Percentiles rank a stretch among this genome's conserved stretches.
phyloP scores from a whole-genome alignment of 164 flowering plant species.

The Santalum album region DNA sequence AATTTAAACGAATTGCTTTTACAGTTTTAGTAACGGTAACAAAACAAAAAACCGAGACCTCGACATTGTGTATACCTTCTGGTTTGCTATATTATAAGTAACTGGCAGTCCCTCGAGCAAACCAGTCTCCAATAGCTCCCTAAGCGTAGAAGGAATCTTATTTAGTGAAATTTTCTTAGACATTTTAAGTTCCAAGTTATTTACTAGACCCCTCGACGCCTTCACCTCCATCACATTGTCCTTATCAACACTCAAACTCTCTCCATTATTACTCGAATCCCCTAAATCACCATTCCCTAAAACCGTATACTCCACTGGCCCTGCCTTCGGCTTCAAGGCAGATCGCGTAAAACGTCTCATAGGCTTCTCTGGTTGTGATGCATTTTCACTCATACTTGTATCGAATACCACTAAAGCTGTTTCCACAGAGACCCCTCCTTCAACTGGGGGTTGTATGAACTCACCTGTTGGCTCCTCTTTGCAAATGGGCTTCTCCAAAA shows the following conservation, averaged over 20 bases:
- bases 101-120: constrained; percentile 54
- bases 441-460: background rate
- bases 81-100: constrained; percentile 26
- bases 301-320: background rate
- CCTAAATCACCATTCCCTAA: background rate
- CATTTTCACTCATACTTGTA: background rate
- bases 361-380: background rate
- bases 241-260: constrained; percentile 5
- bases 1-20: too few relatives aligned
- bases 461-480: constrained; percentile 6
- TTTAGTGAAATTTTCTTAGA: constrained; percentile 24
- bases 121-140: constrained; percentile 58
- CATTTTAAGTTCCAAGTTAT: constrained; percentile 29
- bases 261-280: constrained; percentile 1
- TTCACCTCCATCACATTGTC: constrained; percentile 6
- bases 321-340: constrained; percentile 12
- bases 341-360: constrained; percentile 24
- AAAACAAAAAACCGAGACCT: too few relatives aligned
- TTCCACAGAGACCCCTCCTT: constrained; percentile 8
- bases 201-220: constrained; percentile 8
- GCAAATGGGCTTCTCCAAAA: constrained; percentile 1
- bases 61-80: background rate
- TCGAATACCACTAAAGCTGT: background rate
- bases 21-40: too few relatives aligned
- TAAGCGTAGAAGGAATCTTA: constrained; percentile 38